Base-by-base conservation (phyloP, 257 asterid species). In the Handroanthus guayacan region DNA sequence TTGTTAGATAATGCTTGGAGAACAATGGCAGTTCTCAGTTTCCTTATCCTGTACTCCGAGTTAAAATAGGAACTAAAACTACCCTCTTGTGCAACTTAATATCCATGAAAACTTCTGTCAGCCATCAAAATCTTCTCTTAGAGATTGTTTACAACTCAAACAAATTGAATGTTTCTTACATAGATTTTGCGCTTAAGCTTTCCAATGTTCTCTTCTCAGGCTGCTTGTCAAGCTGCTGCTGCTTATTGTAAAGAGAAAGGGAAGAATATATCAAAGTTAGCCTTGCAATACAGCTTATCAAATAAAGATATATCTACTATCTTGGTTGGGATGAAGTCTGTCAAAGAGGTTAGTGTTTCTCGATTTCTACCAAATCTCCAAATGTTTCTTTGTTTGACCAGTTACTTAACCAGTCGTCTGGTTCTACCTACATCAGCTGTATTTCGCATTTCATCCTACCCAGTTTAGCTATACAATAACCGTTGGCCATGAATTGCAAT, bases 321-420 rank as follows among this genome's bases (percentile, higher is more conserved):
- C 72, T 87, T 95, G 82, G 98, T 95, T 54, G 99, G 99, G 54
- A 95, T 95, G 98, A 85, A 84, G 82, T 95, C 99, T 18, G 85
- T 87, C 57, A 72, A 82, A 78, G 97, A 95, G 97, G 99, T 91
- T 69, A n/a, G 62, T 43, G 38, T 44, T 65, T 67, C 37, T 77
- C 9, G 45, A 37, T 78, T 85, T 61, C 34, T 52, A 71, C 60
- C 18, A 2, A 25, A 14, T 54, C 36, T 31, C 61, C 12, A 45
- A 48, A 9, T 74, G 17, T 57, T 38, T 61, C 44, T 62, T 70
- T 41, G 41, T 54, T 61, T 31, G n/a, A 17, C 9, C 6, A 67
- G 62, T 45, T 10, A 45, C 51, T 64, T 54, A 9, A 51, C 48
- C 50, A 44, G 3, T 16, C 2, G 16, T 37, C 44, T 20, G 48